Evolutionary conservation across 1,284 basidiomycete genomes (phyloP).

Genomic region (Trametes versicolor): DNA sequence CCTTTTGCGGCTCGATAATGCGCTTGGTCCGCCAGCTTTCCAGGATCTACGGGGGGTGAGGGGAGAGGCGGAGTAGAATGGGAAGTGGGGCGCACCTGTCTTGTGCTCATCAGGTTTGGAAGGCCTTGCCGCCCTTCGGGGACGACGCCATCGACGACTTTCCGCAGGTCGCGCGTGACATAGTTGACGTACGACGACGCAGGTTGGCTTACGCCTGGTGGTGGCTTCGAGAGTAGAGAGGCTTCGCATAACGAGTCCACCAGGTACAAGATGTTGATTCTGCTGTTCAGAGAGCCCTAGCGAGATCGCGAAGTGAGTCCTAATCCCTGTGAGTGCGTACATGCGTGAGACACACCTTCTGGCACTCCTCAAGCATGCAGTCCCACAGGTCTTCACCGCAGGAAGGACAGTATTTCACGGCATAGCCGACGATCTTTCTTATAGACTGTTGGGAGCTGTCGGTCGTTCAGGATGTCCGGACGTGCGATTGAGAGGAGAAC

Average conservation of each 20-base stretch:
- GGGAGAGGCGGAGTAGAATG: background rate
- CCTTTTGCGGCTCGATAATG: conserved; percentile 78
- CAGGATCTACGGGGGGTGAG: conserved; percentile 67
- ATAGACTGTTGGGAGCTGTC: conserved; percentile 88
- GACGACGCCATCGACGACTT: conserved; percentile 85
- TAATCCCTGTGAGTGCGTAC: conserved; percentile 1
- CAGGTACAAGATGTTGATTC: conserved; percentile 94
- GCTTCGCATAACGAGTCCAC: conserved; percentile 89
- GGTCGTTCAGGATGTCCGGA: conserved; percentile 43
- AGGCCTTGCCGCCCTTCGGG: conserved; percentile 85
- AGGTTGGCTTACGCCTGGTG: conserved; percentile 49
- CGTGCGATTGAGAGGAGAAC: conserved; percentile 46
- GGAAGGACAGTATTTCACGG: conserved; percentile 83
- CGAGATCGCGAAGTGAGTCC: conserved; percentile 16
- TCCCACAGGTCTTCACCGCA: conserved; percentile 96
- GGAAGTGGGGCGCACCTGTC: conserved; percentile 66
- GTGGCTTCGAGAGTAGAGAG: conserved; percentile 71
- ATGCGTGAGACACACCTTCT: conserved; percentile 64
- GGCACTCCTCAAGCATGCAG: conserved; percentile 90
- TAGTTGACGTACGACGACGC: conserved; percentile 79
- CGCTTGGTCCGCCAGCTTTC: conserved; percentile 89
- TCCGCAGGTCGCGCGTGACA: conserved; percentile 75
- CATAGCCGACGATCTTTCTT: conserved; percentile 88
- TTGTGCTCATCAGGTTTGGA: conserved; percentile 86
- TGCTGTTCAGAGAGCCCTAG: conserved; percentile 87